Conservation (phyloP, 2,329 filamentous ascomycete genomes). For the Calonectria henricotiae region DNA sequence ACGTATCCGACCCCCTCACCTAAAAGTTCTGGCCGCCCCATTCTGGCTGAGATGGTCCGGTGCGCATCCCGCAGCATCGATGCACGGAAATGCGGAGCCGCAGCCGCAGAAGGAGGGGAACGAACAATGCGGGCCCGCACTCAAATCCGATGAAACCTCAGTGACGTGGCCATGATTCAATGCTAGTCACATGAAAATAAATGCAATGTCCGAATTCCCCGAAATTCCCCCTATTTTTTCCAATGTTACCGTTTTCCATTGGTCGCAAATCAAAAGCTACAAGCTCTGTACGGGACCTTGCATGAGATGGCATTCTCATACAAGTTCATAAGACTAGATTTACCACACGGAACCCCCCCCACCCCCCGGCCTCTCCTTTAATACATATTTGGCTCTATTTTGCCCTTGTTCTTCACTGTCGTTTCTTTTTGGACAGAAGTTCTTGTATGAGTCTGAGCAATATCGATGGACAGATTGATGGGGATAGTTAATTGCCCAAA, state of each 20-base stretch:
- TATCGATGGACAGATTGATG: too few relatives aligned
- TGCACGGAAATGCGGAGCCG: constrained; percentile 37
- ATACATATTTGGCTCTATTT: too few relatives aligned
- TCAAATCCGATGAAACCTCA: background rate
- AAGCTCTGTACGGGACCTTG: too few relatives aligned
- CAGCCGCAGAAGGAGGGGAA: constrained; percentile 4
- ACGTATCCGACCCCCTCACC: too few relatives aligned
- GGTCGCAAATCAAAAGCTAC: background rate
- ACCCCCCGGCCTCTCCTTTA: too few relatives aligned
- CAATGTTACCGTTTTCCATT: background rate
- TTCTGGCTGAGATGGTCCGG: background rate
- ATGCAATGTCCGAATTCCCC: background rate
- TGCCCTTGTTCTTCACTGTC: too few relatives aligned
- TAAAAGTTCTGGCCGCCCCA: background rate
- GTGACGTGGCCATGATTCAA: constrained; percentile 25
- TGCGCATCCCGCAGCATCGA: background rate
- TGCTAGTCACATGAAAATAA: constrained; percentile 20
- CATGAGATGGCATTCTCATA: too few relatives aligned
- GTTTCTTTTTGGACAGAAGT: too few relatives aligned
- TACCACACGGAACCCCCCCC: too few relatives aligned
- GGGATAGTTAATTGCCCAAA: too few relatives aligned
- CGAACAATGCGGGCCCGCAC: constrained; percentile 31
- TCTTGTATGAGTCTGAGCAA: too few relatives aligned
- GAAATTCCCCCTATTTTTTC: background rate
- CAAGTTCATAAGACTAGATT: too few relatives aligned